Conservation (phyloP, 768 basidiomycete species). For the Tulasnella sp. region DNA sequence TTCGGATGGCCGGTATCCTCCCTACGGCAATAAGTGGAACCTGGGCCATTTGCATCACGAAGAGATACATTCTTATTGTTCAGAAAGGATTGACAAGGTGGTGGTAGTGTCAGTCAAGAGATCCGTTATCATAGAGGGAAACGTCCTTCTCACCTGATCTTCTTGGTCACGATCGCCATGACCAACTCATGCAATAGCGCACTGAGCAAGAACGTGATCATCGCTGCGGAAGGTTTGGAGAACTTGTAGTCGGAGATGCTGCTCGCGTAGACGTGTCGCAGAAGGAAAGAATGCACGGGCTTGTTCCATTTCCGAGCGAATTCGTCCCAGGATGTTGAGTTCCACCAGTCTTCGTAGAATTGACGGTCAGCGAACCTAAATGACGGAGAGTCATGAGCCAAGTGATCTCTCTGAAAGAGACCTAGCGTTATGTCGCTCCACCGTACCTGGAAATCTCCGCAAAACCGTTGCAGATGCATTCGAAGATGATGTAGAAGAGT, state of each 20-base stretch:
- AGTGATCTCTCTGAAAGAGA: neutral
- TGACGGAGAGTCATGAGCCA: conserved; percentile 12
- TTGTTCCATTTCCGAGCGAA: conserved; percentile 99
- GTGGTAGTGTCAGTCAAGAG: neutral
- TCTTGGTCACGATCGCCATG: conserved; percentile 93
- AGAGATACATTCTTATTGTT: conserved; percentile 73
- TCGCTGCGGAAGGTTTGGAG: conserved; percentile 80
- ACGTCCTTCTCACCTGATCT: conserved; percentile 65
- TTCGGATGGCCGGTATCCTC: conserved; percentile 72
- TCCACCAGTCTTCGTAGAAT: conserved; percentile 92
- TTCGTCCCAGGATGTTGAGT: conserved; percentile 66
- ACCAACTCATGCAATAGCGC: conserved; percentile 92
- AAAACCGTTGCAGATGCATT: conserved; percentile 96
- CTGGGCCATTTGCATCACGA: conserved; percentile 82
- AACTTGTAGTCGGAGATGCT: conserved; percentile 77
- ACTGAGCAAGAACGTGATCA: conserved; percentile 88
- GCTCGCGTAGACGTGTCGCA: conserved; percentile 94
- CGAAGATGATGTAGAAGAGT: conserved; percentile 85
- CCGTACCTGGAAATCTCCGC: conserved; percentile 85
- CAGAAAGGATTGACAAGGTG: too few species aligned
- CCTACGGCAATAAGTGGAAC: conserved; percentile 88
- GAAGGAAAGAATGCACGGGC: conserved; percentile 89
- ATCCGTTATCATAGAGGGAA: neutral
- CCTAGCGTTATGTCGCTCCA: conserved; percentile 39
- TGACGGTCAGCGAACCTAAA: conserved; percentile 92